Evolutionary conservation across 345 rosid species (phyloP), one percentile per base, ranked within the genome.

Genomic region (Acer yangbiense): DNA sequence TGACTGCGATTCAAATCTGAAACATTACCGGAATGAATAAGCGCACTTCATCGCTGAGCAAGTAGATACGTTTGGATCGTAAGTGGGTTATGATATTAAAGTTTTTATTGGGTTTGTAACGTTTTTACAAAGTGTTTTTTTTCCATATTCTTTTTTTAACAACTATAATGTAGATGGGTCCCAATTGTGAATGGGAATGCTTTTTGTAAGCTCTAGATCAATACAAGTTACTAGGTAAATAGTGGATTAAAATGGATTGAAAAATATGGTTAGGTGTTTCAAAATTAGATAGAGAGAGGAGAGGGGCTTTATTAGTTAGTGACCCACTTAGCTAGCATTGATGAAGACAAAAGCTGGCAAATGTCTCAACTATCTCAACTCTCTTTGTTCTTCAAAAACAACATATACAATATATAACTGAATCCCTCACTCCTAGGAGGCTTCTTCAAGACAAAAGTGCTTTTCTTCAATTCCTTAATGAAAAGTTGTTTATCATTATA

Each of bases 401-500:
- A n/a, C 8, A 27, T 7, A 8, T 9, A 43, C 10, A 43, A 43
- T 43, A 43, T 43, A 43, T 68, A 73, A 67, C 71, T 18, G 65
- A 83, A 80, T 78, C 79, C 81, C 88, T 79, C 73, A 82, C 78
- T 82, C 85, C 85, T 55, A 80, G 87, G 88, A 86, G 83, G 77
- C 91, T 89, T 89, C 83, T 76, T 46, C 76, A 69, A 76, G 88
- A 88, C 91, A 88, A 89, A 89, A 89, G 90, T 76, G 82, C 75
- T 81, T 74, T 73, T 75, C 86, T 48, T 71, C 65, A 76, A 69
- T 80, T 84, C 84, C 84, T 76, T 79, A 80, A 81, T 81, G 64
- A 63, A 86, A 88, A 86, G 90, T 85, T 76, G 78, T 78, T 50
- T 73, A 86, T 89, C 82, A 84, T 84, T 89, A 84, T 21, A 20